Evolutionary conservation across 306 rosid genomes (phyloP).

Genomic region (Gynostemma pentaphyllum): DNA sequence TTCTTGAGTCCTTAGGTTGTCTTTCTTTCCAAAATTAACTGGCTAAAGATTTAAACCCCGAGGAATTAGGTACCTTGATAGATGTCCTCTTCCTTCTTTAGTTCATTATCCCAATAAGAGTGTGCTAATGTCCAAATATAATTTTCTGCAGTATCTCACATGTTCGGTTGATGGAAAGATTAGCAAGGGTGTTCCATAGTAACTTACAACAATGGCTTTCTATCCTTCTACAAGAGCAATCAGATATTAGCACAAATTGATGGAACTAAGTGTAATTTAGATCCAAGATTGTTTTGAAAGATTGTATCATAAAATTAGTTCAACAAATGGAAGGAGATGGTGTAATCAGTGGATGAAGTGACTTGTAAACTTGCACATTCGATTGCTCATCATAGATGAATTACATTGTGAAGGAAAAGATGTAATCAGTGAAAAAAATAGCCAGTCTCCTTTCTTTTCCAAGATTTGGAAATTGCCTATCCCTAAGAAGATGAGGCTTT

Average conservation of each 20-base stretch:
- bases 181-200: conserved; percentile 24
- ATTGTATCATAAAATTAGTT: conserved; percentile 17
- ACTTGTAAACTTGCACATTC: background rate
- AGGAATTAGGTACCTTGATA: conserved; percentile 7
- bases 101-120: conserved; percentile 16
- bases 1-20: background rate
- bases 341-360: background rate
- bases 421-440: background rate
- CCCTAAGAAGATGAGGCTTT: no score
- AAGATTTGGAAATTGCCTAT: no score
- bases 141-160: conserved; percentile 44
- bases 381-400: background rate
- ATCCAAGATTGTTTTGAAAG: conserved; percentile 21
- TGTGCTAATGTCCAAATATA: conserved; percentile 36
- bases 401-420: conserved; percentile 1
- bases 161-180: conserved; percentile 38
- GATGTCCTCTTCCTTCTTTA: conserved; percentile 5
- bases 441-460: no score
- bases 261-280: conserved; percentile 16
- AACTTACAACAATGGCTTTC: conserved; percentile 27
- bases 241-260: conserved; percentile 21
- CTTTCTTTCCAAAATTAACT: conserved; percentile 3
- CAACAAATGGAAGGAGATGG: conserved; percentile 12
- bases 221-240: conserved; percentile 26
- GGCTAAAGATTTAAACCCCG: conserved; percentile 5